Percentiles rank a stretch among this genome's conserved stretches.
These are phyloP conservation scores for Cercospora beticola DNA, from an alignment of 2,329 filamentous ascomycete genomes.

Conservation along the genomic window DNA sequence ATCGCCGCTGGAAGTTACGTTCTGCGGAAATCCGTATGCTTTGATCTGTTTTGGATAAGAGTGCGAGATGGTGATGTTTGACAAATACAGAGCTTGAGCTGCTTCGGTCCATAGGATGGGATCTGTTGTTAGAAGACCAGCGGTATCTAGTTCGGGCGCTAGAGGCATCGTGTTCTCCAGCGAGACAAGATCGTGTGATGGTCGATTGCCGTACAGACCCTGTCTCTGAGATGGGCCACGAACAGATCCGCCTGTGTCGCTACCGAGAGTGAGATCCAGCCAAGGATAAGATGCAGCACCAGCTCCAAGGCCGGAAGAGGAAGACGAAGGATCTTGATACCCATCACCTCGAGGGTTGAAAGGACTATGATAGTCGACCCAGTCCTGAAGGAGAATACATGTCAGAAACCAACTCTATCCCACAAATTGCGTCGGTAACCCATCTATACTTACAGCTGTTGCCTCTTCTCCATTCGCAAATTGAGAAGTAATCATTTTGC, in stretches of 20 bases:
- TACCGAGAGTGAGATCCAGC: constrained; percentile 53
- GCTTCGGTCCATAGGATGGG: constrained; percentile 47
- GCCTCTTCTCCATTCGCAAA: constrained; percentile 49
- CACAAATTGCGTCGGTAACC: background rate
- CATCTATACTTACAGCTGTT: constrained; percentile 39
- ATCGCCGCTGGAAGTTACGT: constrained; percentile 40
- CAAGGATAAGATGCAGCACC: constrained; percentile 50
- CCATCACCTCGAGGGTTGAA: constrained; percentile 49
- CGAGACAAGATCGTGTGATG: constrained; percentile 48
- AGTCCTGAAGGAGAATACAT: constrained; percentile 39
- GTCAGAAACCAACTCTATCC: background rate
- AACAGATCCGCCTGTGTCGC: constrained; percentile 53
- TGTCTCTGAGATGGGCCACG: constrained; percentile 51
- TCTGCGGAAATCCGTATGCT: constrained; percentile 46
- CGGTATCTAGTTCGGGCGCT: constrained; percentile 49
- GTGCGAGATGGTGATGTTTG: constrained; percentile 46
- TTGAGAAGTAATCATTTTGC: constrained; percentile 49
- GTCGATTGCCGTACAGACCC: constrained; percentile 53
- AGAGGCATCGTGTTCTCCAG: constrained; percentile 53
- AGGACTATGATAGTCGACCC: constrained; percentile 47
- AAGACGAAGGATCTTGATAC: constrained; percentile 49
- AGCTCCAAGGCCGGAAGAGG: constrained; percentile 50
- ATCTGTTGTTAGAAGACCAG: constrained; percentile 49
- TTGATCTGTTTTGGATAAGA: constrained; percentile 46
- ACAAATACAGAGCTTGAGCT: constrained; percentile 46